Percentiles rank a stretch among this genome's conserved stretches.
Evolutionary conservation across 768 basidiomycete species (phyloP).

Genomic region (Lentinula sp.): DNA sequence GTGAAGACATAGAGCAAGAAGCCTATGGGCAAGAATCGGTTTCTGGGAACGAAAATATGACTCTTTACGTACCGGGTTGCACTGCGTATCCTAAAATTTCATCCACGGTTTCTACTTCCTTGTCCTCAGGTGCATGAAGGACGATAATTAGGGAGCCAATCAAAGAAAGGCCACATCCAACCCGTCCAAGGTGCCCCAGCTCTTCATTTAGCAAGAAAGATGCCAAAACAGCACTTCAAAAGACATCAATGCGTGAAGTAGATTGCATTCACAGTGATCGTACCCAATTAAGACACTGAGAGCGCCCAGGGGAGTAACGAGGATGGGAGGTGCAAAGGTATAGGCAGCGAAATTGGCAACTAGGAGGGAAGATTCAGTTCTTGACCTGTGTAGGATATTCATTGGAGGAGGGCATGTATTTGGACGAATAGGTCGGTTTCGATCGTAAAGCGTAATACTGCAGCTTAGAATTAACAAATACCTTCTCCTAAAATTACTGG

Average conservation of each 20-base stretch:
- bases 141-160: slow-evolving; percentile 93
- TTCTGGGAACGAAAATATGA: background rate
- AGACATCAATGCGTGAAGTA: slow-evolving; percentile 1
- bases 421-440: too few relatives aligned
- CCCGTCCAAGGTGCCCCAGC: slow-evolving; percentile 85
- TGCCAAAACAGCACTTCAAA: slow-evolving; percentile 82
- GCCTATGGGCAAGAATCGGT: slow-evolving; percentile 36
- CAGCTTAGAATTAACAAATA: slow-evolving; percentile 20
- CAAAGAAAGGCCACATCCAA: slow-evolving; percentile 79
- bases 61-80: slow-evolving; percentile 66
- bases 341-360: slow-evolving; percentile 94
- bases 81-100: slow-evolving; percentile 89
- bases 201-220: slow-evolving; percentile 91
- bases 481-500: slow-evolving; percentile 92
- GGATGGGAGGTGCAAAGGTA: slow-evolving; percentile 94
- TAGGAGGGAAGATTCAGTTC: slow-evolving; percentile 15
- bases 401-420: background rate
- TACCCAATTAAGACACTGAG: slow-evolving; percentile 95
- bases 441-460: too few relatives aligned
- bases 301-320: slow-evolving; percentile 98
- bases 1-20: slow-evolving; percentile 89
- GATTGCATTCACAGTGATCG: slow-evolving; percentile 18
- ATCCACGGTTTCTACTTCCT: slow-evolving; percentile 86
- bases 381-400: background rate
- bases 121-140: slow-evolving; percentile 95